Conservation (phyloP, 208 protist species). For the Leishmania lainsoni region DNA sequence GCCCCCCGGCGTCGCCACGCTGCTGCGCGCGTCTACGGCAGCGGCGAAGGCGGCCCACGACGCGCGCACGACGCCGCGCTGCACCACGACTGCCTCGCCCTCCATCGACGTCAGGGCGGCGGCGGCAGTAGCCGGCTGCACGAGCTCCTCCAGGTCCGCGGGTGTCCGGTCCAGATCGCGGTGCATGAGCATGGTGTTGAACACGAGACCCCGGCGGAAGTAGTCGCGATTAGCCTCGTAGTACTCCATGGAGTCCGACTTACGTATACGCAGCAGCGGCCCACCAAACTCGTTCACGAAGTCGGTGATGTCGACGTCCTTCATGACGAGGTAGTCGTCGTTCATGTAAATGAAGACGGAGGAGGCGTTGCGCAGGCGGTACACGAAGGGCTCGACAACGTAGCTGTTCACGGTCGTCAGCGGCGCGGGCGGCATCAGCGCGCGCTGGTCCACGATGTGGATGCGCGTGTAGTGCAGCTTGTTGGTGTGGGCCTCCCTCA, state of each 20-base stretch:
- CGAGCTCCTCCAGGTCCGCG: conserved; percentile 1
- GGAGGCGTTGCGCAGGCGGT: conserved; percentile 18
- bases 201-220: conserved; percentile 11
- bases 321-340: conserved; percentile 29
- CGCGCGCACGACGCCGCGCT: neutral
- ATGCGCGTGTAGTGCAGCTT: conserved; percentile 23
- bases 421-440: conserved; percentile 5
- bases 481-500: conserved; percentile 2
- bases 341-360: conserved; percentile 20
- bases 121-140: neutral
- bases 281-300: conserved; percentile 12
- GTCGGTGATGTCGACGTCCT: conserved; percentile 17
- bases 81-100: neutral
- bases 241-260: conserved; percentile 20
- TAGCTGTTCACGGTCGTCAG: conserved; percentile 1
- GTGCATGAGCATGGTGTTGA: conserved; percentile 19
- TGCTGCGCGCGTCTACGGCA: neutral
- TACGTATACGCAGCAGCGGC: conserved; percentile 9
- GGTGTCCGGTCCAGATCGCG: conserved; percentile 2
- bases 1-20: neutral
- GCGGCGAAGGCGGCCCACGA: conserved; percentile 1
- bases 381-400: conserved; percentile 19
- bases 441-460: conserved; percentile 21
- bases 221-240: conserved; percentile 16
- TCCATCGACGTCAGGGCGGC: neutral